phyloP scores from a whole-genome alignment of 192 early-diverging fungal genomes.

The Mortierella claussenii region DNA sequence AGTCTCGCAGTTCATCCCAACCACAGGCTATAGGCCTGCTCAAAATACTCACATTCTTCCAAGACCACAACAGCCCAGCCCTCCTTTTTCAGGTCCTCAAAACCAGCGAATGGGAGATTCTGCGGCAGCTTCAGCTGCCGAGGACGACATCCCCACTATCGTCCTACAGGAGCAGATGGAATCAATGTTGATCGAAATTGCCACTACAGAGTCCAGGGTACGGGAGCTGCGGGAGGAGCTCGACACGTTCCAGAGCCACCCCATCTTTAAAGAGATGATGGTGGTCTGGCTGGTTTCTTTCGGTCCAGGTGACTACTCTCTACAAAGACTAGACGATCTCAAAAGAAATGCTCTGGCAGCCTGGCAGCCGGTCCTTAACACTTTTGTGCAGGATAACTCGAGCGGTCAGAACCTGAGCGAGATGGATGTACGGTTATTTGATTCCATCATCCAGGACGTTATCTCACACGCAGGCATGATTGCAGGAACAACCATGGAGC shows the following conservation, averaged over 20 bases:
- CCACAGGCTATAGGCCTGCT: not conserved
- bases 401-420: constrained; percentile 18
- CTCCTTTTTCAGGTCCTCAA: not conserved
- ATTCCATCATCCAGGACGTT: constrained; percentile 40
- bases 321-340: constrained; percentile 26
- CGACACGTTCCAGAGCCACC: constrained; percentile 42
- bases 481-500: constrained; percentile 24
- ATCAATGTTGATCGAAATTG: constrained; percentile 31
- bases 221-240: constrained; percentile 43
- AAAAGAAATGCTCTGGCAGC: constrained; percentile 28
- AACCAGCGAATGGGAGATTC: not conserved
- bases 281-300: constrained; percentile 40
- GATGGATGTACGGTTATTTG: constrained; percentile 31
- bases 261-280: constrained; percentile 42
- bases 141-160: constrained; percentile 46
- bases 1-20: constrained; percentile 5
- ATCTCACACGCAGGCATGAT: constrained; percentile 46
- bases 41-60: constrained; percentile 6
- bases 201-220: constrained; percentile 31
- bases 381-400: constrained; percentile 13
- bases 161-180: constrained; percentile 53
- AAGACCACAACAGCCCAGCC: constrained; percentile 18
- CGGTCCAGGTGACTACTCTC: constrained; percentile 25
- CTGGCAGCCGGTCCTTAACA: constrained; percentile 32
- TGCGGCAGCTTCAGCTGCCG: not conserved